phyloP scores from a whole-genome alignment of 2,329 filamentous ascomycete genomes.

The Neonectria ditissima region DNA sequence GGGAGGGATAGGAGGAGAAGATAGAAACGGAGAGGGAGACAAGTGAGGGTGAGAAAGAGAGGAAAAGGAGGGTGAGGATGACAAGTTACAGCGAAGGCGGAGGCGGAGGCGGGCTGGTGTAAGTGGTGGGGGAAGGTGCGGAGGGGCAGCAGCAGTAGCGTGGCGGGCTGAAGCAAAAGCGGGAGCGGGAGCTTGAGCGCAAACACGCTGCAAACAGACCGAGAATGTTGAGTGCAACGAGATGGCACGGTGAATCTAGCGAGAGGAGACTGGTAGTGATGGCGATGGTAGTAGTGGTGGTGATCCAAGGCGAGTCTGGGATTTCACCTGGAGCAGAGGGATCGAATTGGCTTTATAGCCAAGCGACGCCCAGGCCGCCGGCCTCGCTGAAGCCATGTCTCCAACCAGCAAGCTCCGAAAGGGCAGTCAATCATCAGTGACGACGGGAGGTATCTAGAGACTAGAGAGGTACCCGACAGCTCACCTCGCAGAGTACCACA shows the following conservation, averaged over 20 bases:
- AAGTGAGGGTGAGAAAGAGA: background rate
- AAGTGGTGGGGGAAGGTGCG: slow-evolving; percentile 27
- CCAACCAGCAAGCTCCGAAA: slow-evolving; percentile 10
- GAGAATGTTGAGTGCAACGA: background rate
- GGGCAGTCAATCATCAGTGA: background rate
- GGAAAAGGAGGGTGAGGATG: background rate
- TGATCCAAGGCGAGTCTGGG: slow-evolving; percentile 1
- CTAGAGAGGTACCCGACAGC: no score
- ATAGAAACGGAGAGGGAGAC: background rate
- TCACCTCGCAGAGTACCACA: no score
- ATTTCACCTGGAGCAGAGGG: slow-evolving; percentile 8
- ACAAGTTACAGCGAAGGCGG: background rate
- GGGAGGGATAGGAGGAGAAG: background rate
- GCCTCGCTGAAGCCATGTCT: slow-evolving; percentile 32
- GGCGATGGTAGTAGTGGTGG: slow-evolving; percentile 11
- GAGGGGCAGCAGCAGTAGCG: slow-evolving; percentile 11
- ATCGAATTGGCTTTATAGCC: slow-evolving; percentile 37
- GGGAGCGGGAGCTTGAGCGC: background rate
- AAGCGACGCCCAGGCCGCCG: slow-evolving; percentile 1
- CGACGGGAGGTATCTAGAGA: no score
- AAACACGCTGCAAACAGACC: slow-evolving; percentile 8
- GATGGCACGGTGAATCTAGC: background rate
- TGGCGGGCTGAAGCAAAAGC: slow-evolving; percentile 15
- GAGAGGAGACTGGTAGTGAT: background rate
- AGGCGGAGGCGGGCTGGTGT: slow-evolving; percentile 9